Base-by-base conservation (phyloP, 306 rosid genomes). In the Begonia loranthoides region DNA sequence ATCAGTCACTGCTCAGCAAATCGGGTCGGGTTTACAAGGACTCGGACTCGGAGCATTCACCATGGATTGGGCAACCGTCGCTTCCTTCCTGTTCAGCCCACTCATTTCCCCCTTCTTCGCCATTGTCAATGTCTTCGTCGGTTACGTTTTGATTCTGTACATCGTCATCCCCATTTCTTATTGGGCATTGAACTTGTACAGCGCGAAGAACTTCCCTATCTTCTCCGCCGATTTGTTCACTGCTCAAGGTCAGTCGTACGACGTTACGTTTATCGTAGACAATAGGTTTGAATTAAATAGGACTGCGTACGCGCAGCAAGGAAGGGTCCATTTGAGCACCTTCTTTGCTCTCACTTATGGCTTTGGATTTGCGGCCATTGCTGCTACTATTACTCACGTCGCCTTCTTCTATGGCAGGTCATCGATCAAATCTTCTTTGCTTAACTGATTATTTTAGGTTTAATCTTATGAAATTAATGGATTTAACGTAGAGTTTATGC, bases 351-450 rank as follows among this genome's bases (percentile, higher is more conserved):
- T 87, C 49, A 67, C 79, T 14, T 87, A 79, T 52, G 96, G 94
- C 9, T 73, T 87, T 52, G 96, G 96, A 54, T 87, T 87, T 55
- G 94, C 89, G 4, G 69, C 89, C 38, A 63, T 87, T 38, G 82
- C 83, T 22, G 60, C 96, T 17, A 87, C 93, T 24, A 66, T 82
- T 13, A 69, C 87, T 0, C 94, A 82, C 57, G 94, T 87, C 45
- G 72, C 66, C 10, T 64, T 84, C 45, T 87, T 82, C 68, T 61
- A 83, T 62, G 96, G 94, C 63, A 78, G 90, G 94, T 87, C 58
- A 43, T 17, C 36, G 36, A 7, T 28, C 36, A 28, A 28, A 28
- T 28, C 36, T 3, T 19, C 15, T 54, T 1, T 10, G 54, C 11
- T 12, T 9, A 3, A 12, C 36, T 1, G 54, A 33, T 19, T 9